Base-by-base conservation (phyloP, 495 filamentous ascomycete species). In the Penicillium ucsense region DNA sequence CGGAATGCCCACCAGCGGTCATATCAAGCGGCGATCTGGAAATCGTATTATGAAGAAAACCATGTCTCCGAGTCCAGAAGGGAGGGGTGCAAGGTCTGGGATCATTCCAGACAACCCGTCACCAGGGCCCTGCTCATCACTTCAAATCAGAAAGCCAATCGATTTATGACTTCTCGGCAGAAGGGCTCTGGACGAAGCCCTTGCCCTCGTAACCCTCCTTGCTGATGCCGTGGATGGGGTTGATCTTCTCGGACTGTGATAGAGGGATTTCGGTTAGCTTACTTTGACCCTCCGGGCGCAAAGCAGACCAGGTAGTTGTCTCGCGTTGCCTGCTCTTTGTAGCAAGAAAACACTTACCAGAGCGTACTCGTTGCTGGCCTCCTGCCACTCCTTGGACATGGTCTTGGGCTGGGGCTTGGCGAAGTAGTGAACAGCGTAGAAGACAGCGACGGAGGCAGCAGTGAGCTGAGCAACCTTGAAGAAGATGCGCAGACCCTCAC, bases 361-460 rank as follows among this genome's bases (percentile, higher is more conserved):
- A 61, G 95, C 75, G 67, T 85, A 94, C 73, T 94, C 92, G 68
- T 97, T 91, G 50, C 80, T 77, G 47, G 81, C 83, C 75, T 95
- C 88, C 74, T 97, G 86, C 73, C 80, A 97, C 72, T 98, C 92
- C 77, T 86, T 85, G 69, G 72, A 90, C 88, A 98, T 91, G 56
- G 92, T 95, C 67, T 69, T 73, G 44, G 92, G 92, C 42, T 78
- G 53, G 34, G 78, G 74, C 62, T 81, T 78, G 51, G 84, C 86
- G 60, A 81, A 78, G 36, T 68, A 27, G 51, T 84, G 82, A 62
- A 86, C 73, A 54, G 55, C 44, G 55, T 72, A 73, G 71, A 92
- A 89, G 64, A 92, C 28, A 48, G 64, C 68, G 56, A 88, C 67
- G 55, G 79, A 80, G 55, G 68, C 68, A 43, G 65, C 63, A 46